phyloP scores from a whole-genome alignment of 139 green algal species.

The Volvox africanus region DNA sequence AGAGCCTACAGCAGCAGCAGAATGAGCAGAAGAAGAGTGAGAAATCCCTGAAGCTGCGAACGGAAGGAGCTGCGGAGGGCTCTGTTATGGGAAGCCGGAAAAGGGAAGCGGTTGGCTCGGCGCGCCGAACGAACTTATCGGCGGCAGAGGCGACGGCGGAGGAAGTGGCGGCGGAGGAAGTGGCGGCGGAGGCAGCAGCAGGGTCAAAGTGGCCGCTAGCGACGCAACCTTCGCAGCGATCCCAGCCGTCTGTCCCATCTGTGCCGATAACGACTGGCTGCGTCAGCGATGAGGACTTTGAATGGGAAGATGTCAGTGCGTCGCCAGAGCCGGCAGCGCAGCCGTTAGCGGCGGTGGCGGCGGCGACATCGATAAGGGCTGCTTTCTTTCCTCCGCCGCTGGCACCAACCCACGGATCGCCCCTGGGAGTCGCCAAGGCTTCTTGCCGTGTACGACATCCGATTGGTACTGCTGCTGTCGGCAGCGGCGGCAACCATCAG shows the following conservation, averaged over 20 bases:
- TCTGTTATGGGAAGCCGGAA: no score
- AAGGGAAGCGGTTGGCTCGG: no score
- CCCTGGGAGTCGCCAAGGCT: background rate
- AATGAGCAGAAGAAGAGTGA: background rate
- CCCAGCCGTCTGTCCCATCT: no score
- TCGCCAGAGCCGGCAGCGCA: background rate
- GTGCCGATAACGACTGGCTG: no score
- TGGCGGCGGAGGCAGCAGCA: background rate
- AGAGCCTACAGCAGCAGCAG: conserved; percentile 54
- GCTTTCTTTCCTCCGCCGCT: background rate
- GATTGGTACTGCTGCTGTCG: background rate
- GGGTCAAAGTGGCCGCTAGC: background rate
- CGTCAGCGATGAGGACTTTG: conserved; percentile 46
- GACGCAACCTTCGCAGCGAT: no score
- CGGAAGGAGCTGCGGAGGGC: no score
- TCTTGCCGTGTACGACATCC: background rate
- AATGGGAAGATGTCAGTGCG: conserved; percentile 53
- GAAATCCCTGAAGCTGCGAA: background rate
- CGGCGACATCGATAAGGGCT: background rate
- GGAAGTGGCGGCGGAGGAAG: background rate
- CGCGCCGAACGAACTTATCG: no score
- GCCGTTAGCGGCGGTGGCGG: background rate
- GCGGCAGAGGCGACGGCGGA: no score
- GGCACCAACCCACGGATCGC: background rate
- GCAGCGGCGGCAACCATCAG: background rate